Evolutionary conservation across 108 stramenopile species (phyloP).

Genomic region (Skeletonema menzelii): DNA sequence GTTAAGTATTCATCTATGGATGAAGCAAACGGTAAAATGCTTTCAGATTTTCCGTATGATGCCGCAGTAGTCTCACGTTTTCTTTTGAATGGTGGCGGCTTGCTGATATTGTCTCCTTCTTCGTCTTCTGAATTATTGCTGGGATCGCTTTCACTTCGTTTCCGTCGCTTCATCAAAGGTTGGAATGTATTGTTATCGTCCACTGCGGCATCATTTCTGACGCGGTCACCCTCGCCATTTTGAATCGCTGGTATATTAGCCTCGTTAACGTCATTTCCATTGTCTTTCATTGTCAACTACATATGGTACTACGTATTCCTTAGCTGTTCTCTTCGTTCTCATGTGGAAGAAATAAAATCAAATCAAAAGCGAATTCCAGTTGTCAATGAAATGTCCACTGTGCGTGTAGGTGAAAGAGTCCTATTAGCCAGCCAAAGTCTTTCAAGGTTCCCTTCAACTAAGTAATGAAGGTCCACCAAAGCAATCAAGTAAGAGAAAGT

Average conservation of each 20-base stretch:
- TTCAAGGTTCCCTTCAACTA: no score
- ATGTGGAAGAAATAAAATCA: no score
- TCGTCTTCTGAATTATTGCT: not conserved
- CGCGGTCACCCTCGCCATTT: not conserved
- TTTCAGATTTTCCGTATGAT: not conserved
- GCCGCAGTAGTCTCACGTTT: not conserved
- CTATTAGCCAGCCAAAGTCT: no score
- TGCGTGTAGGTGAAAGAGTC: no score
- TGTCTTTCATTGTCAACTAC: not conserved
- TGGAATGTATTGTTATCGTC: not conserved
- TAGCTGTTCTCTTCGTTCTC: not conserved
- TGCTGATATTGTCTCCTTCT: not conserved
- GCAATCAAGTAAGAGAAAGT: no score
- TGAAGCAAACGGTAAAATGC: conserved; percentile 14
- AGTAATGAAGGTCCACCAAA: no score
- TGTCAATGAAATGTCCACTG: no score
- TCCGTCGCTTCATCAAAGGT: not conserved
- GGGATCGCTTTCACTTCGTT: not conserved
- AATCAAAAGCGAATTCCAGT: no score
- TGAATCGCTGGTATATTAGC: not conserved
- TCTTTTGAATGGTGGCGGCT: not conserved
- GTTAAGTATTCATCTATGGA: conserved; percentile 25
- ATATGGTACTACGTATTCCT: not conserved
- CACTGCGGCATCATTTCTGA: not conserved
- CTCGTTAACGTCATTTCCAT: not conserved